phyloP scores from a whole-genome alignment of 805 yeast species.

The Wickerhamiella parazyma region DNA sequence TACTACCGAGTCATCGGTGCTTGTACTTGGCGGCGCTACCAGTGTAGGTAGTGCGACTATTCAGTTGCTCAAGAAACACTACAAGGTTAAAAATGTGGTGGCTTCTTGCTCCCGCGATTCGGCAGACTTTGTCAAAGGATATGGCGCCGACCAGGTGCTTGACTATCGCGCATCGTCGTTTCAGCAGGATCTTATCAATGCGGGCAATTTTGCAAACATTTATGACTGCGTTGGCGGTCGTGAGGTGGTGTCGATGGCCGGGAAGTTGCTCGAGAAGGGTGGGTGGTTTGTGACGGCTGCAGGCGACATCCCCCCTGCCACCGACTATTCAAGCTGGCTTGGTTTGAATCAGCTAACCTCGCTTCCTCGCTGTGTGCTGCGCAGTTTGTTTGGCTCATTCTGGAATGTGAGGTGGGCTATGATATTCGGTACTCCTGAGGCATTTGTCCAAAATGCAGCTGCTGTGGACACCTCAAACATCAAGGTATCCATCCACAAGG shows the following conservation, averaged over 20 bases:
- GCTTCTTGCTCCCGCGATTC: slow-evolving; percentile 44
- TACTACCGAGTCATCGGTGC: slow-evolving; percentile 25
- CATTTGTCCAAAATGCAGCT: slow-evolving; percentile 34
- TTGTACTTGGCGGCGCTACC: slow-evolving; percentile 65
- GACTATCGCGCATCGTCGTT: slow-evolving; percentile 17
- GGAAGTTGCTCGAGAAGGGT: slow-evolving; percentile 32
- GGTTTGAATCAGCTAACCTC: background rate
- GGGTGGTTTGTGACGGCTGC: slow-evolving; percentile 39
- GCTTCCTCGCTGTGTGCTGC: slow-evolving; percentile 18
- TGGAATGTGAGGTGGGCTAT: slow-evolving; percentile 22
- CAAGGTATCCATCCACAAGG: slow-evolving; percentile 40
- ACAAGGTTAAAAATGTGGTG: slow-evolving; percentile 36
- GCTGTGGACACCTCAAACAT: slow-evolving; percentile 35
- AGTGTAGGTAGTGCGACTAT: slow-evolving; percentile 46
- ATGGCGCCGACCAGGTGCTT: slow-evolving; percentile 44
- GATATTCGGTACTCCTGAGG: slow-evolving; percentile 6
- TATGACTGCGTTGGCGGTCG: slow-evolving; percentile 53
- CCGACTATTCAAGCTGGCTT: background rate
- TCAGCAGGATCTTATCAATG: background rate
- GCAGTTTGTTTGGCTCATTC: slow-evolving; percentile 21
- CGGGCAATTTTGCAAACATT: slow-evolving; percentile 38
- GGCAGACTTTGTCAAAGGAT: slow-evolving; percentile 28
- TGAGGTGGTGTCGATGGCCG: slow-evolving; percentile 34
- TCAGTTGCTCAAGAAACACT: slow-evolving; percentile 42
- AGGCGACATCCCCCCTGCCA: slow-evolving; percentile 34